Evolutionary conservation across 345 rosid genomes (phyloP).

Genomic region (Syzygium grande): DNA sequence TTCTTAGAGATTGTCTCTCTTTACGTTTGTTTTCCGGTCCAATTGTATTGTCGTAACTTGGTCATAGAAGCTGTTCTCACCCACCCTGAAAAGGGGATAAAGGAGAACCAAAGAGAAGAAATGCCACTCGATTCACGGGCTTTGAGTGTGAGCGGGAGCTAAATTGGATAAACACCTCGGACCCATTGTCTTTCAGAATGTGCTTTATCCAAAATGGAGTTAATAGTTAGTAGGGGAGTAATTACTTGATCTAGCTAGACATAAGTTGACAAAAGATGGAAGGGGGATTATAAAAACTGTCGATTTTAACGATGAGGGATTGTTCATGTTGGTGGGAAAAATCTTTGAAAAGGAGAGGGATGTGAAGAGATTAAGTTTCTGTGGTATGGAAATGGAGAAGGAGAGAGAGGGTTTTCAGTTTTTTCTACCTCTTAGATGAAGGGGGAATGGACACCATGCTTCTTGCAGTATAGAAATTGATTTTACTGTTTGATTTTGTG

Average conservation of each 20-base stretch:
- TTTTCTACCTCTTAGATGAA: background rate
- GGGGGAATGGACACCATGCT: background rate
- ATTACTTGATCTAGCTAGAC: background rate
- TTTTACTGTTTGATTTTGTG: background rate
- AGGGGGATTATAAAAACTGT: background rate
- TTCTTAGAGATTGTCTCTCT: background rate
- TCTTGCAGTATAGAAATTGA: background rate
- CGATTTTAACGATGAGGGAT: background rate
- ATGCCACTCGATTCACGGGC: background rate
- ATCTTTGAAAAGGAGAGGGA: background rate
- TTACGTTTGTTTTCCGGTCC: background rate
- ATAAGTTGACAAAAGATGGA: background rate
- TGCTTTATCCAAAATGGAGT: background rate
- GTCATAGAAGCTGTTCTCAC: background rate
- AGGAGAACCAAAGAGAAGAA: background rate
- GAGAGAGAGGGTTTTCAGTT: background rate
- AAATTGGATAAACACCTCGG: background rate
- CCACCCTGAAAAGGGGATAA: background rate
- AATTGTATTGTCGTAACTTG: background rate
- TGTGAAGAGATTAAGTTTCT: background rate
- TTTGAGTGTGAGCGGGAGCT: background rate
- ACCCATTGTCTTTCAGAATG: background rate
- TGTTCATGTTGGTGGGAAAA: background rate
- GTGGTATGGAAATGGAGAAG: background rate
- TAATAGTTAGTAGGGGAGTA: background rate